Conservation (phyloP, 2,329 filamentous ascomycete species). For the Pseudogymnoascus pannorum region DNA sequence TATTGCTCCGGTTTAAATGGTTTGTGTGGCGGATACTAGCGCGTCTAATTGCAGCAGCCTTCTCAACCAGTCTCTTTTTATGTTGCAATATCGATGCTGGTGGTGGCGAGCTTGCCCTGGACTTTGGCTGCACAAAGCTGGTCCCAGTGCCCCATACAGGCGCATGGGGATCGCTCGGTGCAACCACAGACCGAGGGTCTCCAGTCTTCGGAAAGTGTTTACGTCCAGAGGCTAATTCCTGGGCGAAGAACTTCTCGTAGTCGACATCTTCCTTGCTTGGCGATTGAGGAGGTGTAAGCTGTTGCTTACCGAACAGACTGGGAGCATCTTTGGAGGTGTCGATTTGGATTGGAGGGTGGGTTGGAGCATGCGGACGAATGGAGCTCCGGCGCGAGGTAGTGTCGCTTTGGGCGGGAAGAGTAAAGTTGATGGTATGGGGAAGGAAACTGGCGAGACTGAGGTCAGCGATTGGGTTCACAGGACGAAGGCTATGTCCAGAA, state of each 20-base stretch:
- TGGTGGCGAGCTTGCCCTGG: conserved; percentile 64
- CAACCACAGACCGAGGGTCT: conserved; percentile 44
- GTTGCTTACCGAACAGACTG: conserved; percentile 26
- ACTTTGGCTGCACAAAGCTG: conserved; percentile 58
- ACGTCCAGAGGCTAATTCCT: conserved; percentile 44
- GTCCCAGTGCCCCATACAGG: conserved; percentile 59
- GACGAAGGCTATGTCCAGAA: neutral
- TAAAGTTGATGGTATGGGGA: conserved; percentile 87
- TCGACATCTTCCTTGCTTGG: conserved; percentile 31
- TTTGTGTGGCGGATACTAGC: conserved; percentile 52
- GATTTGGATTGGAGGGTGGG: conserved; percentile 37
- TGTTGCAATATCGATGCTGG: conserved; percentile 70
- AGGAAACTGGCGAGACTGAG: conserved; percentile 57
- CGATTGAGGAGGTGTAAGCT: conserved; percentile 28
- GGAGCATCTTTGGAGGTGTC: conserved; percentile 46
- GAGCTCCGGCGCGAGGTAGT: conserved; percentile 32
- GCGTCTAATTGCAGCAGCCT: conserved; percentile 50
- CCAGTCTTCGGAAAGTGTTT: conserved; percentile 47
- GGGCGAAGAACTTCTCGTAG: conserved; percentile 44
- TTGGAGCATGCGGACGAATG: conserved; percentile 20
- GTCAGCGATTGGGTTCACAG: conserved; percentile 11
- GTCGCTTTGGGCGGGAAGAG: conserved; percentile 48
- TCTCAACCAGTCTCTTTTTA: conserved; percentile 43
- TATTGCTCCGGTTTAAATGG: conserved; percentile 47
- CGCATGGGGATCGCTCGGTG: conserved; percentile 67